Conservation (phyloP, 371 early-diverging fungal species). For the Apophysomyces trapeziformis region DNA sequence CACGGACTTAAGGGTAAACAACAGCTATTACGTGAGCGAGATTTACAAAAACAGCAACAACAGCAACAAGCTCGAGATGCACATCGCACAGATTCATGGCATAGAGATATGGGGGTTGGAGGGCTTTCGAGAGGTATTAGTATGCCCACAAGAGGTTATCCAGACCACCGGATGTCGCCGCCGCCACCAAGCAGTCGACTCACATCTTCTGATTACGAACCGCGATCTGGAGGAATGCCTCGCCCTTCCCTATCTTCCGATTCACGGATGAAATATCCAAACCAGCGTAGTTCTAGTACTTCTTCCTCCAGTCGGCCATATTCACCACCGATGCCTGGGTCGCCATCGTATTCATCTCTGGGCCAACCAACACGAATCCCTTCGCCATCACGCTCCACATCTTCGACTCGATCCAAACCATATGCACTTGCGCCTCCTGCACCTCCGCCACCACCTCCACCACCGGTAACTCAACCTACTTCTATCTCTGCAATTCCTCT, state of each 20-base stretch:
- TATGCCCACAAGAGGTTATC: slow-evolving; percentile 11
- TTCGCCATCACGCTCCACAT: slow-evolving; percentile 50
- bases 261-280: slow-evolving; percentile 28
- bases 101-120: slow-evolving; percentile 43
- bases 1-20: slow-evolving; percentile 68
- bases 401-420: slow-evolving; percentile 37
- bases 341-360: slow-evolving; percentile 22
- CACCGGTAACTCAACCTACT: slow-evolving; percentile 19
- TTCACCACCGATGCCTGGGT: slow-evolving; percentile 28
- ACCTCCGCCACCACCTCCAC: slow-evolving; percentile 32
- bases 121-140: slow-evolving; percentile 37
- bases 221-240: slow-evolving; percentile 47
- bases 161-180: slow-evolving; percentile 22
- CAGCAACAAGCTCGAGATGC: slow-evolving; percentile 20
- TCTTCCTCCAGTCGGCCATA: slow-evolving; percentile 13
- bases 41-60: slow-evolving; percentile 17
- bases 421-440: slow-evolving; percentile 26
- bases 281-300: background rate
- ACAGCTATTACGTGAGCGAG: slow-evolving; percentile 51
- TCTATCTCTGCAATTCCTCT: background rate
- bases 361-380: slow-evolving; percentile 27
- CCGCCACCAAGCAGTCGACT: slow-evolving; percentile 22
- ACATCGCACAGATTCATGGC: slow-evolving; percentile 33
- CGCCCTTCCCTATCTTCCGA: slow-evolving; percentile 44
- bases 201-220: slow-evolving; percentile 42